Evolutionary conservation across 768 basidiomycete species (phyloP).

Genomic region (Pleurotus pulmonarius): DNA sequence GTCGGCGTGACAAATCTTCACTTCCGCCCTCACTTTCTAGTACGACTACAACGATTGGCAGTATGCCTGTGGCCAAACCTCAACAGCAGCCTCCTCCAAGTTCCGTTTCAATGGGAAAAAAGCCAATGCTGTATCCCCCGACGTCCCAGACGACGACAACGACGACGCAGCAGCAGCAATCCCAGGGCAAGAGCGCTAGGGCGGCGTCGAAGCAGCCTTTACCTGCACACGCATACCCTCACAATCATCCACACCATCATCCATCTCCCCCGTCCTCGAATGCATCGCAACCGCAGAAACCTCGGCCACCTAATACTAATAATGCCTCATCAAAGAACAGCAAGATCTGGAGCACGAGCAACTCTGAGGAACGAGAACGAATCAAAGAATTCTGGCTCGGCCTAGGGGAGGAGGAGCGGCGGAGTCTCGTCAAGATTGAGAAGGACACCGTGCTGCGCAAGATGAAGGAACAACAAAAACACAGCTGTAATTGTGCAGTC

Average conservation of each 20-base stretch:
- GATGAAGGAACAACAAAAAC: slow-evolving; percentile 99
- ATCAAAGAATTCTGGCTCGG: slow-evolving; percentile 99
- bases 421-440: slow-evolving; percentile 93
- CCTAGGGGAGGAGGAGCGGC: slow-evolving; percentile 86
- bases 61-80: not conserved
- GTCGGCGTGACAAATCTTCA: slow-evolving; percentile 10
- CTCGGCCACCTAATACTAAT: slow-evolving; percentile 31
- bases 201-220: slow-evolving; percentile 51
- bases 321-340: slow-evolving; percentile 39
- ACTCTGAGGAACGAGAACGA: slow-evolving; percentile 89
- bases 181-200: slow-evolving; percentile 10
- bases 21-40: slow-evolving; percentile 2
- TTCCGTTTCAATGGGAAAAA: slow-evolving; percentile 10
- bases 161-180: slow-evolving; percentile 7
- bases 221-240: slow-evolving; percentile 36
- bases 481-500: slow-evolving; percentile 92
- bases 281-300: slow-evolving; percentile 9
- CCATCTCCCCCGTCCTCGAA: slow-evolving; percentile 49
- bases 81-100: slow-evolving; percentile 3
- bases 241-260: slow-evolving; percentile 40
- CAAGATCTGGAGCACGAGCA: slow-evolving; percentile 95
- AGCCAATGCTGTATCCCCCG: slow-evolving; percentile 13
- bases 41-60: slow-evolving; percentile 3
- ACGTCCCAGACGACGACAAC: slow-evolving; percentile 1
- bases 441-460: slow-evolving; percentile 96